phyloP scores from a whole-genome alignment of 2,329 filamentous ascomycete species.

The Pseudogymnoascus sp. region DNA sequence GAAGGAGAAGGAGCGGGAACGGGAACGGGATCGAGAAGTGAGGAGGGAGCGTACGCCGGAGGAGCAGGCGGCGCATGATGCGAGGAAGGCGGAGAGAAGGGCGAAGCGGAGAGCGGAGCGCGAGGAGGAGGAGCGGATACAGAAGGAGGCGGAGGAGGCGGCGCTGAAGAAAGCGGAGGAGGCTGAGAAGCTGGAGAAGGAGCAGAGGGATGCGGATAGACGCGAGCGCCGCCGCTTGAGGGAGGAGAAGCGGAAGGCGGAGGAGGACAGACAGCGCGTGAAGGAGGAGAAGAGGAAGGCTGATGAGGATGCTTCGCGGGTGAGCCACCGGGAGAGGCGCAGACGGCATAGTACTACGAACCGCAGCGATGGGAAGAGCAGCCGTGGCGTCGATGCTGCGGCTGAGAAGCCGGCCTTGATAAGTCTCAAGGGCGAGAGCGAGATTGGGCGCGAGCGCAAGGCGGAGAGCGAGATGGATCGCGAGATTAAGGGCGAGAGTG shows the following conservation, averaged over 20 bases:
- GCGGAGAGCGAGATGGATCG: not conserved
- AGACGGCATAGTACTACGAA: not conserved
- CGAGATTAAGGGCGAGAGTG: not conserved
- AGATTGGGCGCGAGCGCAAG: not conserved
- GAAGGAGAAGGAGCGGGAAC: conserved; percentile 13
- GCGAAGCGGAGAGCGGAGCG: not conserved
- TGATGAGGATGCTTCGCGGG: not conserved
- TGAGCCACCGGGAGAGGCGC: not conserved
- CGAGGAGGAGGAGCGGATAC: not conserved
- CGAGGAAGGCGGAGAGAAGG: conserved; percentile 21
- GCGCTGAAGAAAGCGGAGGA: not conserved
- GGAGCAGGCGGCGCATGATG: conserved; percentile 25
- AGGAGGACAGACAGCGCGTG: not conserved
- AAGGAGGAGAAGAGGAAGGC: not conserved
- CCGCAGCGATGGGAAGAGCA: not conserved
- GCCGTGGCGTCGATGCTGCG: not conserved
- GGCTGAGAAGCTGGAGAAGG: not conserved
- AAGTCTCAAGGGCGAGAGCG: not conserved
- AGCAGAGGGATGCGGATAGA: not conserved
- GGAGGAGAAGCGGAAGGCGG: not conserved
- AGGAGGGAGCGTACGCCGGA: conserved; percentile 22
- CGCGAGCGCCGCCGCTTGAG: not conserved
- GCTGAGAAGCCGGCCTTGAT: not conserved
- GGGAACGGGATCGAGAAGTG: not conserved
- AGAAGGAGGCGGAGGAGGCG: not conserved